Percentiles rank a stretch among this genome's conserved stretches.
phyloP scores from a whole-genome alignment of 176 grass and related monocot species.

The Avena sativa region DNA sequence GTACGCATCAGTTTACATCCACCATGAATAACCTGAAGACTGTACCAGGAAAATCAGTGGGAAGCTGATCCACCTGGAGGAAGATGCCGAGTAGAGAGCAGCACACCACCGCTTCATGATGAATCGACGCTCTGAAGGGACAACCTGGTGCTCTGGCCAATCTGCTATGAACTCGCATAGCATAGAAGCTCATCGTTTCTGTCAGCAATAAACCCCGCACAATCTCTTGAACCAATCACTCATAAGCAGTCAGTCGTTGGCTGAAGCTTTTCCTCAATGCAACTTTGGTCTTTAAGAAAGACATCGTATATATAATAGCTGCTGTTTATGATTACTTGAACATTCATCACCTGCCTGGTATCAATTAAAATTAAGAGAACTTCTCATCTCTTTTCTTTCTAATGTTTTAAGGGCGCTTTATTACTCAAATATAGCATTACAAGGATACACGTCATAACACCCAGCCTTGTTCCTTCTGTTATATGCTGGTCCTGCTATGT shows the following conservation, averaged over 20 bases:
- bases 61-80: constrained; percentile 50
- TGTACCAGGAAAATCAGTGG: constrained; percentile 53
- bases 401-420: background rate
- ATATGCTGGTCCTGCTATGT: no score
- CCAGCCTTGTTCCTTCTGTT: no score
- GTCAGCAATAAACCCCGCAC: no score
- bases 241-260: constrained; percentile 6
- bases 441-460: no score
- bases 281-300: background rate
- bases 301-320: background rate
- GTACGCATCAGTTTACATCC: background rate
- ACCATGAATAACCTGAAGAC: no score
- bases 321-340: background rate
- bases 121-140: no score
- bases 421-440: no score
- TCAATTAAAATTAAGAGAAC: background rate
- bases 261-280: background rate
- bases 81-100: constrained; percentile 23
- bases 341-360: constrained; percentile 1
- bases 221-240: background rate
- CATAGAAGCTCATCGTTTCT: background rate
- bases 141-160: no score
- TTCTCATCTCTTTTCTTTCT: background rate
- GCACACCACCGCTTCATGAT: no score
- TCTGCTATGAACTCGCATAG: background rate